phyloP scores from a whole-genome alignment of 2,329 filamentous ascomycete genomes.

The Phialophora chinensis region DNA sequence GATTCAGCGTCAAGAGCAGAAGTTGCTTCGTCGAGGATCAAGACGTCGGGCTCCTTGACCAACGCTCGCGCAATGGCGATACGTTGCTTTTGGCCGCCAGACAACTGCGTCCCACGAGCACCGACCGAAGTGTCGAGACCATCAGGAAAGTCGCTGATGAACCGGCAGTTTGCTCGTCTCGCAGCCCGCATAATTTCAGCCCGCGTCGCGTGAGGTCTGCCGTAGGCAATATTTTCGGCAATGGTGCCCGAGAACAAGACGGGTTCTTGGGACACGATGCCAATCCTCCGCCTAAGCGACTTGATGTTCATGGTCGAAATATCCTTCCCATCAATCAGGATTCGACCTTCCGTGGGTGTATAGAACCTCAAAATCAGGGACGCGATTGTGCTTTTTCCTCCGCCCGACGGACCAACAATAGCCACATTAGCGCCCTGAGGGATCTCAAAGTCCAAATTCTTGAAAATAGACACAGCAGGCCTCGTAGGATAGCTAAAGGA shows the following conservation, averaged over 20 bases:
- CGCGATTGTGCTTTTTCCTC: constrained; percentile 94
- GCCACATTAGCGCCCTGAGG: constrained; percentile 93
- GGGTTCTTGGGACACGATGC: constrained; percentile 93
- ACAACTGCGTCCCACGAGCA: constrained; percentile 88
- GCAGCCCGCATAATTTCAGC: constrained; percentile 85
- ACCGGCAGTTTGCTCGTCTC: constrained; percentile 90
- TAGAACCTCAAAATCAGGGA: constrained; percentile 93
- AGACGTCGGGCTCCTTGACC: constrained; percentile 93
- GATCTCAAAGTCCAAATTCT: constrained; percentile 85
- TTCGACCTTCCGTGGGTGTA: constrained; percentile 74
- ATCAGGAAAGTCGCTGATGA: constrained; percentile 95
- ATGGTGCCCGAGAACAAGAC: constrained; percentile 85
- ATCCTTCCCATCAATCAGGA: constrained; percentile 84
- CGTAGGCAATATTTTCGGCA: constrained; percentile 87
- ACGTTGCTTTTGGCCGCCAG: constrained; percentile 94
- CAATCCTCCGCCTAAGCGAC: constrained; percentile 87
- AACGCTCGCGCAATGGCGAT: constrained; percentile 96
- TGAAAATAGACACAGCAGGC: constrained; percentile 89
- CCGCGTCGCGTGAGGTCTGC: constrained; percentile 76
- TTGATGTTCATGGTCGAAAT: constrained; percentile 89
- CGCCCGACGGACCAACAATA: constrained; percentile 93
- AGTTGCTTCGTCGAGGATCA: constrained; percentile 95
- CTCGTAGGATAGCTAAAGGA: constrained; percentile 91
- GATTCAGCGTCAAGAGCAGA: constrained; percentile 95
- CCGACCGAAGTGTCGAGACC: constrained; percentile 94